phyloP scores from a whole-genome alignment of 2,329 filamentous ascomycete species.

The Dichotomopilus funicola region DNA sequence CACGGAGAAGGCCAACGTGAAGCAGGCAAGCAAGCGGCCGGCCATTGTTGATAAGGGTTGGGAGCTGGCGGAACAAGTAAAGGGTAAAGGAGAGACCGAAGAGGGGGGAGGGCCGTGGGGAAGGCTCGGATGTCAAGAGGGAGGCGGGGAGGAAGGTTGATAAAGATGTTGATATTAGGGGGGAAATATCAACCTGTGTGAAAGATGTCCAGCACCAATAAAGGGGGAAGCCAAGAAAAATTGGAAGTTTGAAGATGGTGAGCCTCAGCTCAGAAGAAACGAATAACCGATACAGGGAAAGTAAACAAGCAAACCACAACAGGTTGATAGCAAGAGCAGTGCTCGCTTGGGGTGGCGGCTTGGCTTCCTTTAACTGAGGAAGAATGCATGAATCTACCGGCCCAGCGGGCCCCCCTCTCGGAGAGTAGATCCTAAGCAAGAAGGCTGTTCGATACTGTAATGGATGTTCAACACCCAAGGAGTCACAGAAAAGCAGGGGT shows the following conservation, averaged over 20 bases:
- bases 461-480: constrained; percentile 12
- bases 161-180: neutral
- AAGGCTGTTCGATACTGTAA: constrained; percentile 10
- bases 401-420: constrained; percentile 7
- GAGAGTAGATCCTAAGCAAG: constrained; percentile 10
- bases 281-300: constrained; percentile 6
- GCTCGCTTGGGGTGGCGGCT: constrained; percentile 11
- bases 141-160: constrained; percentile 12
- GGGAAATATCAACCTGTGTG: no score
- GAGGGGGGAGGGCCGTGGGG: neutral
- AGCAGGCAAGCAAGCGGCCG: constrained; percentile 22
- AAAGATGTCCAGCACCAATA: constrained; percentile 7
- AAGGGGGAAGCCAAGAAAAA: constrained; percentile 12
- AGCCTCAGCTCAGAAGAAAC: constrained; percentile 11
- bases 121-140: neutral
- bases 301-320: constrained; percentile 9
- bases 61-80: neutral
- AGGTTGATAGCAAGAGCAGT: constrained; percentile 13
- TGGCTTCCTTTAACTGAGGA: constrained; percentile 19
- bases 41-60: constrained; percentile 20
- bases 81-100: constrained; percentile 5
- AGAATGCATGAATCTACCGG: constrained; percentile 16
- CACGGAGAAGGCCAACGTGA: constrained; percentile 23
- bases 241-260: constrained; percentile 5
- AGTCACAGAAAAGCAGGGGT: constrained; percentile 11